These are phyloP conservation scores for Cladosporium sp. DNA, from an alignment of 2,329 filamentous ascomycete species.

Conservation along the genomic window DNA sequence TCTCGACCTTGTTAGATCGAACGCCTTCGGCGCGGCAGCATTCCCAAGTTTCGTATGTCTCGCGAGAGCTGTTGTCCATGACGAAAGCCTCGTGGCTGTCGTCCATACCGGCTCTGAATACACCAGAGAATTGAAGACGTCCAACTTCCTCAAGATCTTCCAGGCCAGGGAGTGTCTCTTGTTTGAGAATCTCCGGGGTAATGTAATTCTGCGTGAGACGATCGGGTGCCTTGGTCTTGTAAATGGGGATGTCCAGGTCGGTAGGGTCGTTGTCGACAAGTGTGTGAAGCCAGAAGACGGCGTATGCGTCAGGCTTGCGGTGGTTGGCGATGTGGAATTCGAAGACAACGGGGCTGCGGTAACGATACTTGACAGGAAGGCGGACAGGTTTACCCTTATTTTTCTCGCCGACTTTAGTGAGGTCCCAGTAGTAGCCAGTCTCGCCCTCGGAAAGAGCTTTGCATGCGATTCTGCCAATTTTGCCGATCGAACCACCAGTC, in stretches of 20 bases:
- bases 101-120: conserved; percentile 88
- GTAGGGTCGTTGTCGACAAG: conserved; percentile 74
- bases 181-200: conserved; percentile 68
- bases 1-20: conserved; percentile 63
- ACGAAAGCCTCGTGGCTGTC: conserved; percentile 80
- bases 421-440: conserved; percentile 54
- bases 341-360: conserved; percentile 83
- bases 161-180: conserved; percentile 62
- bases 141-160: conserved; percentile 75
- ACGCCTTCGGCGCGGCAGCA: conserved; percentile 87
- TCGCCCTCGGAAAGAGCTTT: conserved; percentile 55
- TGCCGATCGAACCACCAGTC: conserved; percentile 78
- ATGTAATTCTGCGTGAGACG: conserved; percentile 90
- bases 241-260: conserved; percentile 84
- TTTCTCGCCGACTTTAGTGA: conserved; percentile 33
- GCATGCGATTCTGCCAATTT: conserved; percentile 62
- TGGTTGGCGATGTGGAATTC: conserved; percentile 72
- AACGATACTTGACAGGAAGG: conserved; percentile 84
- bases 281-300: conserved; percentile 81
- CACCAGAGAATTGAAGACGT: conserved; percentile 71
- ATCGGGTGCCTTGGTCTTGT: conserved; percentile 70
- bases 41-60: conserved; percentile 94
- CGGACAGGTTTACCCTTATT: conserved; percentile 56
- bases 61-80: conserved; percentile 79
- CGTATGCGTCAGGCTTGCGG: conserved; percentile 68